Base-by-base conservation (phyloP, 1,139 yeast species). In the Blastobotrys apis region DNA sequence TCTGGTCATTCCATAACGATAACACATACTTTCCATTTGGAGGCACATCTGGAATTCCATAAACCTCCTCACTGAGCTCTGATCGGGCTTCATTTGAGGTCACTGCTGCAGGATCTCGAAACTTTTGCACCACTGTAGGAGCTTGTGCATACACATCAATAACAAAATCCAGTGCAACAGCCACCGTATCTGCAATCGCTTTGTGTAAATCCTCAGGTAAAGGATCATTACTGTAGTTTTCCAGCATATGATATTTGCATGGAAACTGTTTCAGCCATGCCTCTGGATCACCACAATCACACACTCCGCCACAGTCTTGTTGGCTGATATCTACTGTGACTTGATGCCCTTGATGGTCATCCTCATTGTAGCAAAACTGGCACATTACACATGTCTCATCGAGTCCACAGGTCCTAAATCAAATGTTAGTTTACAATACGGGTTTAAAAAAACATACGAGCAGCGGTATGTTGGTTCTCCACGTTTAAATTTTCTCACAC, bases 381-480 rank as follows among this genome's bases (percentile, higher is more conserved):
- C 98, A 92, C 21, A 92, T 66, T 0, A 92, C 95, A 65, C 95
- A 84, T 0, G 94, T 81, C 42, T 85, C 95, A 59, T 86, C 95
- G 43, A 75, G 74, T 0, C 88, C 92, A 64, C 96, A 87, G 0
- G 95, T 85, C 37, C 66, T 63, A 41, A 5, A 5, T 20, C 19
- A 3, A 15, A 2, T 17, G 33, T 17, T 22, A 30, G 42, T 35
- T 6, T 3, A 2, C 17, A 13, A 38, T 38, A 33, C 15, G 4
- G 4, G 5, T 26, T 23, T n/a, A 5, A 26, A 10, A 31, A 38
- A 23, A 57, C 64, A 47, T 56, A 61, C 60, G 77, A 59, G 56
- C 96, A 87, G 37, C 94, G 70, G 59, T 84, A 84, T 3, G 88
- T 83, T 0, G 95, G 92, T 57, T 87, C 95, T n/a, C 95, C 95